phyloP scores from a whole-genome alignment of 83 land plant species.

The Larix sibirica region DNA sequence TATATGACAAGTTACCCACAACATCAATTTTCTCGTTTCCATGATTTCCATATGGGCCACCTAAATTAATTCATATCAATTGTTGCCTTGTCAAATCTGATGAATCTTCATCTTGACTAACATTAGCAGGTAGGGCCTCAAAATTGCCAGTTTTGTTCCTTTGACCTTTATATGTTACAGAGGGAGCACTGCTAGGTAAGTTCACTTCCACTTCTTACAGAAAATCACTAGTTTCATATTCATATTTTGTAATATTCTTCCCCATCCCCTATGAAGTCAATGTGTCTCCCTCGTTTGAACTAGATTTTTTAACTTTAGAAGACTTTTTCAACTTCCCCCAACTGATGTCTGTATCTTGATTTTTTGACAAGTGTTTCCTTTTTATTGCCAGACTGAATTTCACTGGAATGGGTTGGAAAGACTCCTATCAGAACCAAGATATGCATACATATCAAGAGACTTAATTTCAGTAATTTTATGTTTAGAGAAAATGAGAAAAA shows the following conservation, averaged over 20 bases:
- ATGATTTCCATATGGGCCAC: conserved; percentile 14
- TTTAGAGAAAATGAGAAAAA: neutral
- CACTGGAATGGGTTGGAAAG: neutral
- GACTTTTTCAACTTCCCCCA: neutral
- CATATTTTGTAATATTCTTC: conserved; percentile 13
- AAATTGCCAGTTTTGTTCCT: conserved; percentile 12
- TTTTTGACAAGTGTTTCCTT: neutral
- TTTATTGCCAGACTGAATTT: neutral
- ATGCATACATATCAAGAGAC: neutral
- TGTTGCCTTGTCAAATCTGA: conserved; percentile 17
- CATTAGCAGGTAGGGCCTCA: conserved; percentile 15
- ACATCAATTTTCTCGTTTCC: conserved; percentile 16
- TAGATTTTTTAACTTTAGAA: neutral
- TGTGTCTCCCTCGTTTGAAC: conserved; percentile 5
- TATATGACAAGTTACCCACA: conserved; percentile 19
- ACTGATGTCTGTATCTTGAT: neutral
- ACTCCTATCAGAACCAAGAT: neutral
- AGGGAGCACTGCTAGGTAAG: neutral
- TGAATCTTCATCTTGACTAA: conserved; percentile 26
- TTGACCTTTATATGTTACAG: neutral
- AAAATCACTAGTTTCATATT: conserved; percentile 11
- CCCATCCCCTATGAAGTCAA: conserved; percentile 23
- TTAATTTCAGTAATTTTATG: neutral
- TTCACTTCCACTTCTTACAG: conserved; percentile 1
- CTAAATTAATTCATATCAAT: conserved; percentile 16